Evolutionary conservation across 2,329 filamentous ascomycete species (phyloP).

Genomic region (Neurospora crassa): DNA sequence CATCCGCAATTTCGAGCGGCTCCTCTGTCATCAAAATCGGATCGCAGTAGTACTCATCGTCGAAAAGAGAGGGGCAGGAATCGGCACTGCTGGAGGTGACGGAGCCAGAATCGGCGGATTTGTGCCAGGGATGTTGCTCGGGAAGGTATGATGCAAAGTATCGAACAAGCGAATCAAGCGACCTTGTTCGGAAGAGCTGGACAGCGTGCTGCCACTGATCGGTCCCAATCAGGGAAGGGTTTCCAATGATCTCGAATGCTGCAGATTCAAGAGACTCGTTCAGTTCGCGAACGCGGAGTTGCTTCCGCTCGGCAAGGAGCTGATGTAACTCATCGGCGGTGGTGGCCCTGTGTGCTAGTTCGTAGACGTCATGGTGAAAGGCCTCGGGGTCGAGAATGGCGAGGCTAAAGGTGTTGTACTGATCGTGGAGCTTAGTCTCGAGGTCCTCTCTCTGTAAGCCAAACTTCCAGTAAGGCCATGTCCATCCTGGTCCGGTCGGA

Average conservation of each 20-base stretch:
- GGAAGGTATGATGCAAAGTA: conserved; percentile 52
- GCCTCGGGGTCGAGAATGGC: conserved; percentile 50
- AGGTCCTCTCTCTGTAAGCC: conserved; percentile 51
- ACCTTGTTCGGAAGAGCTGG: conserved; percentile 49
- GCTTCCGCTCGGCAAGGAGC: conserved; percentile 43
- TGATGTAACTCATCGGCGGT: conserved; percentile 45
- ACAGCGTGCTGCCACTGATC: conserved; percentile 49
- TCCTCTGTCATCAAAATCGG: conserved; percentile 37
- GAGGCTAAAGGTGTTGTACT: conserved; percentile 49
- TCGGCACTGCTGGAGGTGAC: conserved; percentile 28
- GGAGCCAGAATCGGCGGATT: conserved; percentile 23
- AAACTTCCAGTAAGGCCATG: conserved; percentile 55
- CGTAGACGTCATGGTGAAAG: conserved; percentile 52
- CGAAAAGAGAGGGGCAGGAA: conserved; percentile 30
- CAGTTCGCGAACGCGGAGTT: conserved; percentile 43
- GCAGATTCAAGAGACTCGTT: conserved; percentile 47
- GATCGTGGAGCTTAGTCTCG: conserved; percentile 46
- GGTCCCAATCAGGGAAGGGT: conserved; percentile 47
- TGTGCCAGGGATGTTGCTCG: conserved; percentile 36
- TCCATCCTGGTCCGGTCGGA: conserved; percentile 36
- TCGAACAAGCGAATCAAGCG: conserved; percentile 49
- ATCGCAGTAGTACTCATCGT: conserved; percentile 30
- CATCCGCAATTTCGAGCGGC: conserved; percentile 26
- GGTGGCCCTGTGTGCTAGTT: conserved; percentile 42
- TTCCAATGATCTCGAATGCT: conserved; percentile 51